Evolutionary conservation across 306 rosid genomes (phyloP).

Genomic region (Morella rubra): DNA sequence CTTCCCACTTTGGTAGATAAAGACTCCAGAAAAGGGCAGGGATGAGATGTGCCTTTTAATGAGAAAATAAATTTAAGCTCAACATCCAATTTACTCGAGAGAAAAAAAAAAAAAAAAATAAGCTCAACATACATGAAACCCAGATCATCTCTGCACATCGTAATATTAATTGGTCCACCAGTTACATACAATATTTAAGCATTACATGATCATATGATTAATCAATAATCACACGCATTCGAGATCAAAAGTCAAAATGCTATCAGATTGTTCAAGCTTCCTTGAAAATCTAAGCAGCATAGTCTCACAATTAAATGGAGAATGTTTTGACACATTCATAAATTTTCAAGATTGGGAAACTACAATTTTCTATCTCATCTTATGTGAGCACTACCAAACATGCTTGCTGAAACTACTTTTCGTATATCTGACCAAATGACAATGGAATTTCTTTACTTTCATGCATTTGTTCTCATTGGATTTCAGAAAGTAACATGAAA

Average conservation of each 20-base stretch:
- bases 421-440: background rate
- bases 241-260: constrained; percentile 4
- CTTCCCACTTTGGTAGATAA: constrained; percentile 55
- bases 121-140: constrained; percentile 19
- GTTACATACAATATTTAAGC: background rate
- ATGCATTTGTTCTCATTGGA: background rate
- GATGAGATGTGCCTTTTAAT: constrained; percentile 43
- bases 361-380: background rate
- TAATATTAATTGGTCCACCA: background rate
- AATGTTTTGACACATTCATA: background rate
- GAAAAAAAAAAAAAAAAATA: constrained; percentile 14
- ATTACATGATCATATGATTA: background rate
- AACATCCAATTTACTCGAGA: background rate
- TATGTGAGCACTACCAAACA: background rate
- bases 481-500: background rate
- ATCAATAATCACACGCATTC: background rate
- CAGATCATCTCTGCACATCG: constrained; percentile 3
- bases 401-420: background rate
- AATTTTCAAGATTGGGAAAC: background rate
- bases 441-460: background rate
- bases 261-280: background rate
- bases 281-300: background rate
- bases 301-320: background rate
- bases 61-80: constrained; percentile 24
- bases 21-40: constrained; percentile 34